Conservation (phyloP, 2,329 filamentous ascomycete genomes). For the Septoria linicola region DNA sequence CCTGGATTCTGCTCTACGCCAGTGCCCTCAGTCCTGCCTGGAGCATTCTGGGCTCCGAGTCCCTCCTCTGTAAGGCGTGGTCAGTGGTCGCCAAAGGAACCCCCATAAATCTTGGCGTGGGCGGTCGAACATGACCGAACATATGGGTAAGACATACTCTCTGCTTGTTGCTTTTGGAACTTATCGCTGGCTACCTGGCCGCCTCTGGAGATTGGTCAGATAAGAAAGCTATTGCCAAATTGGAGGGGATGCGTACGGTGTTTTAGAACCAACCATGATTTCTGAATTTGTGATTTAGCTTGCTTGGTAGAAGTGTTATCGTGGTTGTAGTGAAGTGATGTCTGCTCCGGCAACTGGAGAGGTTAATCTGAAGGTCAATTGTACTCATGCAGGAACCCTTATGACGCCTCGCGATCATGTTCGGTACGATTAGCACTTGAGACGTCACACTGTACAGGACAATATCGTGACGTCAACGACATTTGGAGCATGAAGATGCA, state of each 20-base stretch:
- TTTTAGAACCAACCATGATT: conserved; percentile 14
- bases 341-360: neutral
- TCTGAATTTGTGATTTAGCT: neutral
- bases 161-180: conserved; percentile 39
- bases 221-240: neutral
- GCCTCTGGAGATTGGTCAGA: conserved; percentile 24
- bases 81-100: neutral
- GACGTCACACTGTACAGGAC: neutral
- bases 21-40: conserved; percentile 32
- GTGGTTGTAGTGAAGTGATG: neutral
- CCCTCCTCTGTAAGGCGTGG: conserved; percentile 28
- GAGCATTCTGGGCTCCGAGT: conserved; percentile 37
- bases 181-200: conserved; percentile 37
- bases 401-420: neutral
- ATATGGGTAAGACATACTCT: conserved; percentile 29
- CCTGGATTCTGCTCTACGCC: conserved; percentile 28
- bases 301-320: neutral
- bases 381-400: neutral
- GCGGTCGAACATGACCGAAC: neutral
- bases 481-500: neutral
- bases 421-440: conserved; percentile 1
- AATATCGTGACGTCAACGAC: conserved; percentile 11
- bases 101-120: no score
- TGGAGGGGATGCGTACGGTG: conserved; percentile 6
- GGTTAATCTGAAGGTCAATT: neutral